Evolutionary conservation across 2,329 filamentous ascomycete species (phyloP).

Genomic region (Zymoseptoria tritici): DNA sequence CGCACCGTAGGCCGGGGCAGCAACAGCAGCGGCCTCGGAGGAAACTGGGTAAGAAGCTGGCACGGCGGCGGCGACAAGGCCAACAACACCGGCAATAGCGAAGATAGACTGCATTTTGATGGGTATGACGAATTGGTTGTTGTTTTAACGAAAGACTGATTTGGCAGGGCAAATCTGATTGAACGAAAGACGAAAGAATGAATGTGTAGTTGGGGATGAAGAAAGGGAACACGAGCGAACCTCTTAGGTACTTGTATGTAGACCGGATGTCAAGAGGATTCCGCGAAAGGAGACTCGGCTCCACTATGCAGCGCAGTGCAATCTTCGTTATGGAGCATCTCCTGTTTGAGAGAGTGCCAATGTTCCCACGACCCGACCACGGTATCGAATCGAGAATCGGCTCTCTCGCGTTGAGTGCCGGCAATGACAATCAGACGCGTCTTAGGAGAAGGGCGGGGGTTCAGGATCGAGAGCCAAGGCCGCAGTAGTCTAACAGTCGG

Average conservation of each 20-base stretch:
- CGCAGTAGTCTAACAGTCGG: neutral
- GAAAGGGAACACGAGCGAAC: neutral
- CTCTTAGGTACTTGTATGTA: neutral
- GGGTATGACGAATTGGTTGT: neutral
- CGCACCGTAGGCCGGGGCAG: neutral
- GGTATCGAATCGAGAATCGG: neutral
- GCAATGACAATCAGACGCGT: neutral
- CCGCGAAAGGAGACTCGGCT: neutral
- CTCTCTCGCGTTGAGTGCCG: neutral
- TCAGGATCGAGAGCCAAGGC: neutral
- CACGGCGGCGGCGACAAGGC: neutral
- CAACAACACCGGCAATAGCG: neutral
- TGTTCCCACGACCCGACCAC: neutral
- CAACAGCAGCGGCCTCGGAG: neutral
- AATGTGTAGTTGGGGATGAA: neutral
- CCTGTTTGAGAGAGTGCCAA: neutral
- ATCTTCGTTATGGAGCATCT: conserved; percentile 1
- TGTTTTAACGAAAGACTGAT: neutral
- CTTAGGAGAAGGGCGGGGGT: neutral
- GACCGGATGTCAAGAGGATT: neutral
- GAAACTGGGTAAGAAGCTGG: neutral
- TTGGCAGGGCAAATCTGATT: neutral
- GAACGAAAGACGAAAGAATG: neutral
- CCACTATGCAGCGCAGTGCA: neutral
- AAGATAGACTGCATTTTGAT: neutral